Conservation (phyloP, 345 rosid genomes). For the Citrus inodora region DNA sequence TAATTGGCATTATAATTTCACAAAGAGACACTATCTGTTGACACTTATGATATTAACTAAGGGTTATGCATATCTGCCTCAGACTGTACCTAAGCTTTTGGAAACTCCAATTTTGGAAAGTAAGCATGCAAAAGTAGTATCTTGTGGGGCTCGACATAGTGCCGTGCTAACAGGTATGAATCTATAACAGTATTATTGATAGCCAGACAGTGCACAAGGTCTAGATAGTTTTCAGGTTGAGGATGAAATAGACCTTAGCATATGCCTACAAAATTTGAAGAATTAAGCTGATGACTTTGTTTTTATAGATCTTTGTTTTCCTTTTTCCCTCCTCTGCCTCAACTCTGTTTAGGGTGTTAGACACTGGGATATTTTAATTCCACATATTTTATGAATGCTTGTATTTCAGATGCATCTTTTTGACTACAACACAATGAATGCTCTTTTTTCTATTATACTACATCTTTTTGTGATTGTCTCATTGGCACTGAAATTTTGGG, state of each 20-base stretch:
- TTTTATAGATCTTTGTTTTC: background rate
- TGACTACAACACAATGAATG: background rate
- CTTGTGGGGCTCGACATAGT: constrained; percentile 86
- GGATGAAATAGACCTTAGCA: background rate
- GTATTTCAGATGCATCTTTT: background rate
- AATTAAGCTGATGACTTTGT: background rate
- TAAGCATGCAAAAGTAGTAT: constrained; percentile 46
- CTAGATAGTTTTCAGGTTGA: constrained; percentile 23
- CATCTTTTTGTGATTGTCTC: background rate
- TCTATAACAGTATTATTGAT: constrained; percentile 1
- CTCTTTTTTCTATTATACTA: background rate
- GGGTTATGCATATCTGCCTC: constrained; percentile 10
- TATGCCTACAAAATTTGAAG: background rate
- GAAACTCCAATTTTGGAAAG: constrained; percentile 57
- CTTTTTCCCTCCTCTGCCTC: too few species aligned
- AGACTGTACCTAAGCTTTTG: constrained; percentile 61
- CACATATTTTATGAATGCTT: background rate
- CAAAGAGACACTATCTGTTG: background rate
- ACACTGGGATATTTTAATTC: background rate
- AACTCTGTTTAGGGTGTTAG: background rate
- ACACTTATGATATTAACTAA: background rate
- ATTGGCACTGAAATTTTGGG: background rate
- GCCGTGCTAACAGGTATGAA: constrained; percentile 62
- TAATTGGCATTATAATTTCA: background rate
- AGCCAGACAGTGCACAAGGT: background rate